A percentile compares a stretch with the other conserved stretches of the same genome.
Evolutionary conservation across 345 rosid species (phyloP).

Genomic region (Gossypium longicalyx): DNA sequence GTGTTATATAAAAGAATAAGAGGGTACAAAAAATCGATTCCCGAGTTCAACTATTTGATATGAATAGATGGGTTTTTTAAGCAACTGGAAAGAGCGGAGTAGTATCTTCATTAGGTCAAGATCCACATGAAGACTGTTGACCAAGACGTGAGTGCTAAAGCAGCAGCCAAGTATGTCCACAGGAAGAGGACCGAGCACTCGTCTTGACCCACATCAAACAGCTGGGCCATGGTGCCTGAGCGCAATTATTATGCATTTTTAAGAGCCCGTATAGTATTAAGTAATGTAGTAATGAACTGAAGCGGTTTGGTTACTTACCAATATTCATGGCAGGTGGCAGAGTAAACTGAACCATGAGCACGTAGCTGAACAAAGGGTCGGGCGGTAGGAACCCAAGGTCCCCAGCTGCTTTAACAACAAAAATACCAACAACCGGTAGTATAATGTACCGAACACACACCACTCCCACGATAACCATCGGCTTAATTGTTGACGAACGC

Average conservation of each 20-base stretch:
- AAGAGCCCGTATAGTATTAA: not conserved
- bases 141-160: constrained; percentile 73
- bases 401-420: constrained; percentile 69
- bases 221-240: constrained; percentile 86
- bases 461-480: constrained; percentile 50
- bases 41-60: not conserved
- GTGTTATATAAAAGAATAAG: not conserved
- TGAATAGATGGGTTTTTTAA: not conserved
- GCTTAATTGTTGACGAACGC: constrained; percentile 55
- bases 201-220: constrained; percentile 83
- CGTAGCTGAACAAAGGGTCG: constrained; percentile 68
- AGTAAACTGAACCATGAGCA: constrained; percentile 79
- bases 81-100: not conserved
- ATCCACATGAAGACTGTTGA: constrained; percentile 79
- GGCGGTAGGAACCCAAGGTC: constrained; percentile 69
- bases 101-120: constrained; percentile 35
- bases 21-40: not conserved
- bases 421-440: constrained; percentile 61
- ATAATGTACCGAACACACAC: constrained; percentile 57
- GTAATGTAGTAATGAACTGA: not conserved
- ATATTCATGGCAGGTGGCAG: constrained; percentile 96
- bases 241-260: not conserved
- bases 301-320: constrained; percentile 37
- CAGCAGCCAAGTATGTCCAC: constrained; percentile 82
- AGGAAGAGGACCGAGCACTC: constrained; percentile 87